Evolutionary conservation across 2,329 filamentous ascomycete species (phyloP), one percentile per base, ranked within the genome.

Genomic region (Endothia cerciana): DNA sequence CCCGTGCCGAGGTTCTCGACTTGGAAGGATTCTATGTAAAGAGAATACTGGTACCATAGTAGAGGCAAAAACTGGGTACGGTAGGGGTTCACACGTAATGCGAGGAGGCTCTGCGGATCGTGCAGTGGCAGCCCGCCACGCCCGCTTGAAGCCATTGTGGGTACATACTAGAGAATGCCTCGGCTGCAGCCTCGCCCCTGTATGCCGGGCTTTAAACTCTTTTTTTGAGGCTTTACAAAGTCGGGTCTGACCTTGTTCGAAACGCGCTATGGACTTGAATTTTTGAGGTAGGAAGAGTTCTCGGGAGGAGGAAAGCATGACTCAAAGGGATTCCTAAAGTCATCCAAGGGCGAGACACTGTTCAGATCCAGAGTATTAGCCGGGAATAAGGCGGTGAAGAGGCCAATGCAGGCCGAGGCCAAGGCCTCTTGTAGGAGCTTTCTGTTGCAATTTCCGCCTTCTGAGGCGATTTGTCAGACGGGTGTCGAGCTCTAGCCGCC

Each of bases 61-160:
- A 38, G 11, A 41, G 41, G 55, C 62, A 49, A 53, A 33, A 49
- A 56, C 7, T 64, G 62, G 38, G 45, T 43, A 45, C 59, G 45
- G 40, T 55, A 62, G 60, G 56, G 65, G 55, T 19, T 59, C 28
- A 19, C 47, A n/a, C 53, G 36, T 41, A n/a, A 40, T 67, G 45
- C 33, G n/a, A n/a, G 40, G 60, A 62, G 66, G 60, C 60, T 66
- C 56, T 64, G 65, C 65, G 65, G 65, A 53, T 65, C 65, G 57
- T 51, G 47, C 25, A 51, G 8, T 57, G 17, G n/a, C 10, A 30
- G 53, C 19, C 15, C 30, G 41, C 45, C 38, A 17, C 57, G 15
- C 51, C 40, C 58, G 58, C 30, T 8, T 17, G 11, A 33, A 60
- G 58, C 58, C 41, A 40, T 30, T 45, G 53, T 63, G 61, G 53